Percentiles rank a stretch among this genome's conserved stretches.
These are phyloP conservation scores for Xylariales sp. DNA, from an alignment of 2,329 filamentous ascomycete species.

Conservation along the genomic window DNA sequence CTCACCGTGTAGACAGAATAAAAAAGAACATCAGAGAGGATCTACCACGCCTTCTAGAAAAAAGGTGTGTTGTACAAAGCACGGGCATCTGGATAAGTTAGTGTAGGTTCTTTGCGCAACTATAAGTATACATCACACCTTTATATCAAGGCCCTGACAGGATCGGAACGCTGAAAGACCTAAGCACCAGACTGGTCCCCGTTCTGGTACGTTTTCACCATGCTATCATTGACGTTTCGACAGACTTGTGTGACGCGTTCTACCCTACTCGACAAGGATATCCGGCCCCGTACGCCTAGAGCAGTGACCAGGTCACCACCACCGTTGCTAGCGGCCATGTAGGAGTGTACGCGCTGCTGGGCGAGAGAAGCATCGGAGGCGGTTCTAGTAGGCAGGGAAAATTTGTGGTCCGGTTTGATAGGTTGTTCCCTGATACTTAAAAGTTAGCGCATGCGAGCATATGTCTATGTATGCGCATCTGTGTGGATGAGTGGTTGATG, in stretches of 20 bases:
- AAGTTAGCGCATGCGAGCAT: neutral
- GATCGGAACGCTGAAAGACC: too few species aligned
- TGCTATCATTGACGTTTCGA: neutral
- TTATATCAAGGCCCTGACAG: too few species aligned
- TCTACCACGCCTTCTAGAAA: too few species aligned
- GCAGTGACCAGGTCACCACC: slow-evolving; percentile 37
- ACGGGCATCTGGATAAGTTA: too few species aligned
- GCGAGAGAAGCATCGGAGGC: neutral
- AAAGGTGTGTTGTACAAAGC: too few species aligned
- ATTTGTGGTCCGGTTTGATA: slow-evolving; percentile 7
- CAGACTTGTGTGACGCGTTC: slow-evolving; percentile 8
- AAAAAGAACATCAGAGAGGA: too few species aligned
- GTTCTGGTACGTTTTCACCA: neutral
- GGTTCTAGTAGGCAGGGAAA: neutral
- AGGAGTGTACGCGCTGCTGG: slow-evolving; percentile 20
- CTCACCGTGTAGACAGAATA: too few species aligned
- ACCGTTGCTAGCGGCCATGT: slow-evolving; percentile 19
- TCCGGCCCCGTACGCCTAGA: slow-evolving; percentile 18
- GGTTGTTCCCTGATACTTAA: neutral
- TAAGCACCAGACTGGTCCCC: neutral
- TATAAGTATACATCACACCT: too few species aligned
- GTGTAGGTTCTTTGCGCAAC: too few species aligned
- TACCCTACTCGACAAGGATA: neutral
- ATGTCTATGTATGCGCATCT: too few species aligned
- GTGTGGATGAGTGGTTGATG: too few species aligned